These are phyloP conservation scores for Lactarius evosmus DNA, from an alignment of 768 basidiomycete species.

Conservation along the genomic window DNA sequence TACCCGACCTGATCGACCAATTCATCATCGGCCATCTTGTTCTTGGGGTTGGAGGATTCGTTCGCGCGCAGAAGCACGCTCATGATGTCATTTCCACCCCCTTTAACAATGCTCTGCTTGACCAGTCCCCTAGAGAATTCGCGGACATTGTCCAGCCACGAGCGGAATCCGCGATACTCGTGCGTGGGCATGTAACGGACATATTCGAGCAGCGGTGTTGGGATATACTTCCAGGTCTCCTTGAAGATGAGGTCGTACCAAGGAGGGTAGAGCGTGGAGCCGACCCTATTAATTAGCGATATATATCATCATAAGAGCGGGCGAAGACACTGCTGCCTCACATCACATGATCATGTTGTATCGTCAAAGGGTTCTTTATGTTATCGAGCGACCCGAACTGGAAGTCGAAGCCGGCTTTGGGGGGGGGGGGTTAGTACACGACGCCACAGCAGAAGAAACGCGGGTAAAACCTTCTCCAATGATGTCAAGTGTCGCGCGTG, in stretches of 20 bases:
- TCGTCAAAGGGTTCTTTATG: conserved; percentile 26
- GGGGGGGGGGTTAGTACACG: neutral
- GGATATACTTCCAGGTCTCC: neutral
- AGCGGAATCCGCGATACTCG: conserved; percentile 6
- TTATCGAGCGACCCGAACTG: conserved; percentile 31
- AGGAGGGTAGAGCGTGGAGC: neutral
- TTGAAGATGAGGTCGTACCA: conserved; percentile 7
- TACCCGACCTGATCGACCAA: neutral
- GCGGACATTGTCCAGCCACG: neutral
- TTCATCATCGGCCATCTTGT: neutral
- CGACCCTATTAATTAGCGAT: neutral
- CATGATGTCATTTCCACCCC: conserved; percentile 1
- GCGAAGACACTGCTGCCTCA: conserved; percentile 4
- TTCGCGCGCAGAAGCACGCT: conserved; percentile 8
- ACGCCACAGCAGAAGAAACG: neutral
- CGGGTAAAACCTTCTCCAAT: conserved; percentile 30
- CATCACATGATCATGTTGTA: conserved; percentile 30
- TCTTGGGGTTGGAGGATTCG: neutral
- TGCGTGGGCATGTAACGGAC: neutral
- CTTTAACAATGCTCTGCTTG: neutral
- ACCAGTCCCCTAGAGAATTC: neutral
- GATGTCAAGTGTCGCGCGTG: conserved; percentile 30
- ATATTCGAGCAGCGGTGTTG: neutral
- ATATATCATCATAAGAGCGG: neutral
- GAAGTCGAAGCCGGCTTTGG: conserved; percentile 30